Conservation (phyloP, 768 basidiomycete species). For the Rubroboletus satanas region DNA sequence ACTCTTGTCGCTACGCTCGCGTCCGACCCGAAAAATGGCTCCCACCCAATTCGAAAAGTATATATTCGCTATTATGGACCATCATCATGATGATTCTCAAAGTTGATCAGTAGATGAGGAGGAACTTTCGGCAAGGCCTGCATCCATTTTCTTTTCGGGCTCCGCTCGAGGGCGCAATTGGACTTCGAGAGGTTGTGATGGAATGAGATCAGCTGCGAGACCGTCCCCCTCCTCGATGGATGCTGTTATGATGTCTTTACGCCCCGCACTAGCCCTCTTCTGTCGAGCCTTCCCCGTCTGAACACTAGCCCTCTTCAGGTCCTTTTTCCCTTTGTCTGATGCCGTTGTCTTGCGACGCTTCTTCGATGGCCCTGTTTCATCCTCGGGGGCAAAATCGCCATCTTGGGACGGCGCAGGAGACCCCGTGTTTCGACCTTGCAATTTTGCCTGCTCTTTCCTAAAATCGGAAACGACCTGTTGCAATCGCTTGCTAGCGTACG, state of each 20-base stretch:
- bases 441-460: conserved; percentile 44
- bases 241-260: background rate
- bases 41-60: background rate
- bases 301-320: background rate
- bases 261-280: background rate
- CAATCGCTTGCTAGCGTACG: conserved; percentile 81
- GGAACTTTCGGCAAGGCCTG: conserved; percentile 5
- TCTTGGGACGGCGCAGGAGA: conserved; percentile 23
- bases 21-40: background rate
- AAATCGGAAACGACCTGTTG: conserved; percentile 85
- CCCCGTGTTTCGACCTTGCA: conserved; percentile 13
- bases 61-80: background rate
- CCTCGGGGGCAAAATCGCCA: conserved; percentile 26
- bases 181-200: conserved; percentile 26
- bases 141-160: conserved; percentile 22
- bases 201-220: background rate
- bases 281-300: conserved; percentile 1
- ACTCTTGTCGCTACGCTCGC: background rate
- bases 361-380: conserved; percentile 23
- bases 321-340: conserved; percentile 10
- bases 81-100: background rate
- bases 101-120: conserved; percentile 1
- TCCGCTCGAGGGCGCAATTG: conserved; percentile 43
- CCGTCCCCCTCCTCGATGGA: conserved; percentile 9
- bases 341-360: conserved; percentile 31